phyloP scores from a whole-genome alignment of 2,329 filamentous ascomycete genomes.

The Penicillium sp. region DNA sequence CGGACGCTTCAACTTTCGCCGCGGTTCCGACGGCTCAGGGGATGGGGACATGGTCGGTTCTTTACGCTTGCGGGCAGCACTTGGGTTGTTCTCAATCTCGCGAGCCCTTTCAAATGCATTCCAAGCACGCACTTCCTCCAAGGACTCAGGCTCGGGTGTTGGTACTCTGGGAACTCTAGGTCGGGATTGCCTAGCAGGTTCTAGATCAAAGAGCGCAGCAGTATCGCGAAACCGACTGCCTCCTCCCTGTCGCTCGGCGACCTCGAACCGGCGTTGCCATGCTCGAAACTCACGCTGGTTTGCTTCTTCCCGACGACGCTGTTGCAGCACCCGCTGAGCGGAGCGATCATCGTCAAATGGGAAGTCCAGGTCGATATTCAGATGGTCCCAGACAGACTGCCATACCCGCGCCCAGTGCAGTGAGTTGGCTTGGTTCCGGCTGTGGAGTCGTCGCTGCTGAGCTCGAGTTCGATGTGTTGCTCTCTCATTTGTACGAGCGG shows the following conservation, averaged over 20 bases:
- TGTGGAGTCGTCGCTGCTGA: slow-evolving; percentile 45
- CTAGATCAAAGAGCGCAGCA: slow-evolving; percentile 60
- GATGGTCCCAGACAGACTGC: slow-evolving; percentile 81
- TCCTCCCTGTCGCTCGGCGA: slow-evolving; percentile 77
- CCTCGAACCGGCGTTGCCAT: slow-evolving; percentile 81
- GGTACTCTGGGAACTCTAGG: slow-evolving; percentile 40
- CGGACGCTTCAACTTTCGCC: slow-evolving; percentile 84
- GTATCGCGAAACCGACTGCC: slow-evolving; percentile 71
- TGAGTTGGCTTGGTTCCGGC: slow-evolving; percentile 44
- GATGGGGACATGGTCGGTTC: slow-evolving; percentile 76
- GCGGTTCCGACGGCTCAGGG: slow-evolving; percentile 64
- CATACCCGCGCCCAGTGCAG: slow-evolving; percentile 75
- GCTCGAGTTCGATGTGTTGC: slow-evolving; percentile 51
- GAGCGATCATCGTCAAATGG: slow-evolving; percentile 75
- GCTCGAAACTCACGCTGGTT: slow-evolving; percentile 62
- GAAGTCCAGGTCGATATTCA: slow-evolving; percentile 79
- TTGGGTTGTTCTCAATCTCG: slow-evolving; percentile 60
- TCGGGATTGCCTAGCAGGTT: slow-evolving; percentile 42
- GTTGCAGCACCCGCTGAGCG: slow-evolving; percentile 58
- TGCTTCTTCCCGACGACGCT: slow-evolving; percentile 48
- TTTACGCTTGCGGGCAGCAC: slow-evolving; percentile 51
- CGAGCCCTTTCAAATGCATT: slow-evolving; percentile 84
- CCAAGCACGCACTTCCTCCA: slow-evolving; percentile 84
- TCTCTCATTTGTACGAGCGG: slow-evolving; percentile 39
- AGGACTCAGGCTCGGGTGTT: slow-evolving; percentile 65